phyloP scores from a whole-genome alignment of 257 asterid genomes.

The Eustoma russellianum region DNA sequence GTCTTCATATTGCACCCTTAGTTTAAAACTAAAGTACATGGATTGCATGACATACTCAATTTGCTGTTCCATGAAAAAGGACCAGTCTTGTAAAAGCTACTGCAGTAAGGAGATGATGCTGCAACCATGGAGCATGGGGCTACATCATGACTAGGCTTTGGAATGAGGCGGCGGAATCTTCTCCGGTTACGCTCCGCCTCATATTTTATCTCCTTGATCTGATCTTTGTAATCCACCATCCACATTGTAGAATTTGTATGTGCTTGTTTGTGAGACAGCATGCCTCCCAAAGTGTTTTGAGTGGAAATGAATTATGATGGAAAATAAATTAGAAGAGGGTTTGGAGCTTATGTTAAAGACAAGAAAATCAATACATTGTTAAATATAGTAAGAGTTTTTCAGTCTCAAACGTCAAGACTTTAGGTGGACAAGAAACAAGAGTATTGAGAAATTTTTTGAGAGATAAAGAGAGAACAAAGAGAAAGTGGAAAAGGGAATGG shows the following conservation, averaged over 20 bases:
- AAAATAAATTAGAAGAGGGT: not conserved
- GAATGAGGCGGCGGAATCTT: constrained; percentile 14
- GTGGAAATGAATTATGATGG: not conserved
- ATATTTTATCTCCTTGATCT: constrained; percentile 1
- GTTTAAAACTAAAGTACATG: not conserved
- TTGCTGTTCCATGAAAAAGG: constrained; percentile 7
- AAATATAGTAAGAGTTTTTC: not conserved
- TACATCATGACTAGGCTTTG: not conserved
- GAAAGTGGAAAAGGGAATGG: constrained; percentile 7
- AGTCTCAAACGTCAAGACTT: constrained; percentile 6
- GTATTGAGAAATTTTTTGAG: not conserved
- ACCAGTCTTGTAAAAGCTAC: not conserved
- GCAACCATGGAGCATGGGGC: constrained; percentile 1
- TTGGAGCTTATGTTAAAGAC: not conserved
- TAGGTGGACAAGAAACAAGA: constrained; percentile 7
- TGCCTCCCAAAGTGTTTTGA: not conserved
- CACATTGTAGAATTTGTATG: constrained; percentile 2
- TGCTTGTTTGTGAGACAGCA: not conserved
- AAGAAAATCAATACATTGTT: not conserved
- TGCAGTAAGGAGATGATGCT: not conserved
- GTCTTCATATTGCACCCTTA: too few species aligned
- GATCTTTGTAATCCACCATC: constrained; percentile 6
- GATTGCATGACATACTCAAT: constrained; percentile 7
- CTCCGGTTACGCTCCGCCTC: not conserved
- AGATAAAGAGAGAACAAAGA: constrained; percentile 5